Evolutionary conservation across 345 rosid species (phyloP), one percentile per base, ranked within the genome.

Genomic region (Orychophragmus violaceus): DNA sequence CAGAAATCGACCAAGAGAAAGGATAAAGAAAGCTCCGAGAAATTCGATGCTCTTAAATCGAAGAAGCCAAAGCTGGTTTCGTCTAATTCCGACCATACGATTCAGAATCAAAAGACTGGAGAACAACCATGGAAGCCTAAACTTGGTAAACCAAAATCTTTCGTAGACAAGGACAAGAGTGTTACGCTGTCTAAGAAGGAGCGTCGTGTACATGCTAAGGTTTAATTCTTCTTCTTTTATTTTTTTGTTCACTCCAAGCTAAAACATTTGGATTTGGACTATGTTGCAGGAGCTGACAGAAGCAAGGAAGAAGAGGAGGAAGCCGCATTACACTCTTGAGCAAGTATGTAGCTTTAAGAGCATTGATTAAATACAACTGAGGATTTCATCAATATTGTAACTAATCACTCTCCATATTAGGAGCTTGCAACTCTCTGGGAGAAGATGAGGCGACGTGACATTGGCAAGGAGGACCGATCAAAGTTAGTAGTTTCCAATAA

Each of bases 381-480:
- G n/a, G n/a, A n/a, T n/a, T n/a, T n/a, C n/a, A n/a, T n/a, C n/a
- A n/a, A n/a, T n/a, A n/a, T n/a, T 37, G 18, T 6, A 29, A 16
- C 48, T 70, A 8, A 62, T 62, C 50, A 46, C 45, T 62, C 56
- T 23, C 46, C n/a, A n/a, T 29, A 25, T 45, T 70, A 95, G 99
- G 99, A 95, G 84, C 98, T 91, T 77, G 91, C 84, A 6, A 53
- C 77, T 65, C 80, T 91, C 1, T 95, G 96, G 95, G 99, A 91
- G 74, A 89, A 88, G 84, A 89, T 95, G 90, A 87, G 98, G 64
- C 91, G 80, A 33, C 96, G 87, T 14, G 79, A 91, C 57, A 83
- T 91, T 78, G 87, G 80, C 54, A 86, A 95, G 76, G 94, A 89
- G 63, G 86, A 89, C 22, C 83, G 96, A 81, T 83, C 88, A 33